Conservation (phyloP, 2,329 filamentous ascomycete species). For the Diaporthe sp. region DNA sequence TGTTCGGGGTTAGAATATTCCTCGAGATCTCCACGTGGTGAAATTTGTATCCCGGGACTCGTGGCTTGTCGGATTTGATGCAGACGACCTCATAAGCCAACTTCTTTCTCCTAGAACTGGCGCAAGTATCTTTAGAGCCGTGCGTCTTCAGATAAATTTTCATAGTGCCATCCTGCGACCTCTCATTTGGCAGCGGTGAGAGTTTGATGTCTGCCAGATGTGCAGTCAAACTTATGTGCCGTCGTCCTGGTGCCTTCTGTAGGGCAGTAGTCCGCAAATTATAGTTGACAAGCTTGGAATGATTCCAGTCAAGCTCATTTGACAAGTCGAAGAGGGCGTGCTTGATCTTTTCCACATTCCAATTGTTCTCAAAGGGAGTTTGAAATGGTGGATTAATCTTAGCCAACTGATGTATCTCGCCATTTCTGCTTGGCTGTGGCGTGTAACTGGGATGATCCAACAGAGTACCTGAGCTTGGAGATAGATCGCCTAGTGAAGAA, state of each 20-base stretch:
- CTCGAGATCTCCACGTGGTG: constrained; percentile 70
- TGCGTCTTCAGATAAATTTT: constrained; percentile 65
- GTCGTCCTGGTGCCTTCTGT: constrained; percentile 48
- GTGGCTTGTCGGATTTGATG: constrained; percentile 60
- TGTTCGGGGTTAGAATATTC: constrained; percentile 69
- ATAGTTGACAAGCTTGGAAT: constrained; percentile 57
- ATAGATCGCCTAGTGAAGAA: background rate
- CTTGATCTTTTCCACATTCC: constrained; percentile 57
- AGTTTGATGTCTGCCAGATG: constrained; percentile 58
- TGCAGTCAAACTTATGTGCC: constrained; percentile 54
- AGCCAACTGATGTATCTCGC: constrained; percentile 21
- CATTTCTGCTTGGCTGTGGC: constrained; percentile 18
- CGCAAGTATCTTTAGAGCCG: constrained; percentile 49
- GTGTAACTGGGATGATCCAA: constrained; percentile 2
- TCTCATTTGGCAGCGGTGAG: constrained; percentile 25
- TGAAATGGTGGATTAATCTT: constrained; percentile 43
- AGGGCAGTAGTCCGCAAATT: constrained; percentile 56
- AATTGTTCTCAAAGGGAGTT: constrained; percentile 49
- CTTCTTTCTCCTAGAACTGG: constrained; percentile 57
- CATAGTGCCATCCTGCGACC: constrained; percentile 46
- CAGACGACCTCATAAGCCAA: constrained; percentile 53
- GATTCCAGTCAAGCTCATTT: constrained; percentile 56
- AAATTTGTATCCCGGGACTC: constrained; percentile 67
- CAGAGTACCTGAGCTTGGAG: background rate
- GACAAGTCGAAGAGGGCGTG: constrained; percentile 51